Conservation (phyloP, 306 rosid species). For the Styphnolobium japonicum region DNA sequence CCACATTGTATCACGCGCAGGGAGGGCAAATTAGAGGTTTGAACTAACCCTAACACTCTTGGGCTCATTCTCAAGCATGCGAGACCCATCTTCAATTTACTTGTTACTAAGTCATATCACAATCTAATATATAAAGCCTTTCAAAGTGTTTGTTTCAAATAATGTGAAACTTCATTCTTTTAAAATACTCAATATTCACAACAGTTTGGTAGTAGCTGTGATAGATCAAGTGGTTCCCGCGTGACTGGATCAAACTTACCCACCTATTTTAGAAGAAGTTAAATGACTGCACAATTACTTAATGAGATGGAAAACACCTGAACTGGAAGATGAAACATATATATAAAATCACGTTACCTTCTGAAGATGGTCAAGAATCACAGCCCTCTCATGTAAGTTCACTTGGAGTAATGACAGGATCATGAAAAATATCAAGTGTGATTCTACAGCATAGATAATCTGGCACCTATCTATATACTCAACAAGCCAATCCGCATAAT, state of each 20-base stretch:
- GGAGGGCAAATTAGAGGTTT: too few species aligned
- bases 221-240: constrained; percentile 40
- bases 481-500: neutral
- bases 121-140: too few species aligned
- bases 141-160: too few species aligned
- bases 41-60: too few species aligned
- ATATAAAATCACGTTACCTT: constrained; percentile 49
- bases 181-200: too few species aligned
- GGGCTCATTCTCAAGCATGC: too few species aligned
- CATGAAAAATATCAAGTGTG: constrained; percentile 62
- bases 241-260: constrained; percentile 68
- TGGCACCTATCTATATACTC: constrained; percentile 73
- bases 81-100: too few species aligned
- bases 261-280: constrained; percentile 39
- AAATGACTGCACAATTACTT: neutral
- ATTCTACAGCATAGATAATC: constrained; percentile 73
- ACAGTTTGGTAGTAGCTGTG: constrained; percentile 48
- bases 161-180: too few species aligned
- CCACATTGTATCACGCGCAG: too few species aligned
- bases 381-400: constrained; percentile 68
- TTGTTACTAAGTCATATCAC: too few species aligned
- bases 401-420: constrained; percentile 76
- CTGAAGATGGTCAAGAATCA: constrained; percentile 60
- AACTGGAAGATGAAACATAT: neutral
- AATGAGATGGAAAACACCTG: neutral